These are phyloP conservation scores for Boechera retrofracta DNA, from an alignment of 345 rosid species.

Conservation along the genomic window DNA sequence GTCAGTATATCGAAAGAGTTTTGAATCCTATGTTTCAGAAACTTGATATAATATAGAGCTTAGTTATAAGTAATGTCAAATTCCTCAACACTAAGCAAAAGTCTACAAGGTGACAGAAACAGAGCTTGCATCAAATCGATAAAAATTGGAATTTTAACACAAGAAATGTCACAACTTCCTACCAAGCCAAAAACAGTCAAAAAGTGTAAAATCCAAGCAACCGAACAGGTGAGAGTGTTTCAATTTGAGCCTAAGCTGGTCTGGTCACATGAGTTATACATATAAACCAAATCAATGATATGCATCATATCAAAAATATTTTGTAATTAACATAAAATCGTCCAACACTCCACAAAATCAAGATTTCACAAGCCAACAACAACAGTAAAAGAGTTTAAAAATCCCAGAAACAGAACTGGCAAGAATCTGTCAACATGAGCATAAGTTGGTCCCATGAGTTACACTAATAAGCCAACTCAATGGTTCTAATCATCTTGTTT, in stretches of 20 bases:
- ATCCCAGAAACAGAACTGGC: neutral
- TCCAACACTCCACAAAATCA: too few species aligned
- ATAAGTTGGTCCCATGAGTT: neutral
- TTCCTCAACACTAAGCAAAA: constrained; percentile 15
- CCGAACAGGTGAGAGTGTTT: neutral
- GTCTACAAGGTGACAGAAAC: constrained; percentile 1
- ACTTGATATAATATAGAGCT: neutral
- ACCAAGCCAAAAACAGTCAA: neutral
- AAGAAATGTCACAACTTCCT: neutral
- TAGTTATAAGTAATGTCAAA: neutral
- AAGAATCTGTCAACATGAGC: neutral
- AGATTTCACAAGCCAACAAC: too few species aligned
- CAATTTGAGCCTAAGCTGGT: too few species aligned
- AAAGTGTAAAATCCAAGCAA: neutral
- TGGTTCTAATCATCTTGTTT: neutral
- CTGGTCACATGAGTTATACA: too few species aligned
- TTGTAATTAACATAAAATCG: too few species aligned
- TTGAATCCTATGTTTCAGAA: neutral
- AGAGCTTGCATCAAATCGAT: neutral
- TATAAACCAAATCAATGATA: too few species aligned
- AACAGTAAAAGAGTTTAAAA: neutral
- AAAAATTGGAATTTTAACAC: neutral
- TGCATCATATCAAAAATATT: too few species aligned
- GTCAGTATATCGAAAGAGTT: neutral
- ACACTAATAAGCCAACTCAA: neutral